Percentiles rank a stretch among this genome's conserved stretches.
Conservation (phyloP, 257 asterid species). For the Perilla frutescens region DNA sequence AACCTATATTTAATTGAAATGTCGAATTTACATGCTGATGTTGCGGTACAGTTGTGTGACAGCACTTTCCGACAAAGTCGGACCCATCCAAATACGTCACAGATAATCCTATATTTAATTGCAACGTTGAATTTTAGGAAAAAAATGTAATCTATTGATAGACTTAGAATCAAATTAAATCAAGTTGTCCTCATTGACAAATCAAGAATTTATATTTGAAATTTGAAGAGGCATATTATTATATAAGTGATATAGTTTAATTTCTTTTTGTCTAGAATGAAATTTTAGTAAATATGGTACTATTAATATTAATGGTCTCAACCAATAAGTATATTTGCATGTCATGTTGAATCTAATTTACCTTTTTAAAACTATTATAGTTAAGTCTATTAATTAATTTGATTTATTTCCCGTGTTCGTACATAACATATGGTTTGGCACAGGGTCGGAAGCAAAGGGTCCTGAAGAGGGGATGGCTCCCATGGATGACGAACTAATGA, state of each 20-base stretch:
- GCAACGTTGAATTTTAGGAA: not conserved
- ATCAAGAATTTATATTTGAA: not conserved
- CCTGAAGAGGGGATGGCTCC: conserved; percentile 33
- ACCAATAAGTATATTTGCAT: no score
- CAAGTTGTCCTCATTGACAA: not conserved
- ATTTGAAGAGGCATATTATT: not conserved
- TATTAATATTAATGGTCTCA: not conserved
- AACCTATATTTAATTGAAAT: no score
- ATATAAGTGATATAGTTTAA: not conserved
- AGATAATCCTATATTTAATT: conserved; percentile 19
- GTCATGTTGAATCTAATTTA: not conserved
- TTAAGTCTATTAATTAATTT: no score
- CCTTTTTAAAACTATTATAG: not conserved
- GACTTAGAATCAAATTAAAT: not conserved
- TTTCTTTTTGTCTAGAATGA: not conserved
- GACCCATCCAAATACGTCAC: not conserved
- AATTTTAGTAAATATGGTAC: not conserved
- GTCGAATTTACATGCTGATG: not conserved
- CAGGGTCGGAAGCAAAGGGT: conserved; percentile 26
- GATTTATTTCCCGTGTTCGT: not conserved
- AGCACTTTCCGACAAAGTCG: conserved; percentile 7
- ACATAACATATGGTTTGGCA: not conserved
- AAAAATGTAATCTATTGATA: not conserved
- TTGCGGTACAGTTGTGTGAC: conserved; percentile 7
- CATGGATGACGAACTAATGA: conserved; percentile 59